phyloP scores from a whole-genome alignment of 208 protist species.

The Angomonas ambiguus region DNA sequence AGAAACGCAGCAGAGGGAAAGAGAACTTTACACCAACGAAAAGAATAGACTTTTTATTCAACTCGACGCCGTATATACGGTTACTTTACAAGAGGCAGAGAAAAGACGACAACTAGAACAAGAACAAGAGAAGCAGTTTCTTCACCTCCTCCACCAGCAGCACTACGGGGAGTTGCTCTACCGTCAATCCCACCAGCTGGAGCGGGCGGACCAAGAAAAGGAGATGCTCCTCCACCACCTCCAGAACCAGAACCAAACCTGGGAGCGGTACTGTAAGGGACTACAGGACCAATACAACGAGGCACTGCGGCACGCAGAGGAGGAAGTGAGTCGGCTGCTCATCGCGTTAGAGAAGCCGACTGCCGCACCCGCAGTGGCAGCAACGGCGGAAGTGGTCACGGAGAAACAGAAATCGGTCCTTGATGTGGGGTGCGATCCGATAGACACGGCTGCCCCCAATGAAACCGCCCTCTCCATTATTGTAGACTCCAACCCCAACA shows the following conservation, averaged over 20 bases:
- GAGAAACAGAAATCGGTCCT: too few relatives aligned
- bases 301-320: constrained; percentile 31
- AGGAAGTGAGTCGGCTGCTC: constrained; percentile 23
- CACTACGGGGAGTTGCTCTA: neutral
- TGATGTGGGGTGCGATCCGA: neutral
- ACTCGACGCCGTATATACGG: neutral
- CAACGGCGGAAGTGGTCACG: neutral
- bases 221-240: neutral
- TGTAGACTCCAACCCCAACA: neutral
- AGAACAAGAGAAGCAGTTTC: neutral
- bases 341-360: constrained; percentile 4
- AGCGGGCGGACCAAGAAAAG: neutral
- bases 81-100: neutral
- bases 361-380: constrained; percentile 1
- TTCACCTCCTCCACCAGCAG: constrained; percentile 7
- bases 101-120: neutral
- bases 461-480: neutral
- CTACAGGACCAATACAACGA: constrained; percentile 25
- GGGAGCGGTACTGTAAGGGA: constrained; percentile 17
- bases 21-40: too few relatives aligned
- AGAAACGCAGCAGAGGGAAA: neutral
- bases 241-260: neutral
- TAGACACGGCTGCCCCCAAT: neutral
- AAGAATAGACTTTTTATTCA: neutral
- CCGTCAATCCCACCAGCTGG: neutral